Conservation (phyloP, 116 monocot genomes). For the Cymodocea nodosa region DNA sequence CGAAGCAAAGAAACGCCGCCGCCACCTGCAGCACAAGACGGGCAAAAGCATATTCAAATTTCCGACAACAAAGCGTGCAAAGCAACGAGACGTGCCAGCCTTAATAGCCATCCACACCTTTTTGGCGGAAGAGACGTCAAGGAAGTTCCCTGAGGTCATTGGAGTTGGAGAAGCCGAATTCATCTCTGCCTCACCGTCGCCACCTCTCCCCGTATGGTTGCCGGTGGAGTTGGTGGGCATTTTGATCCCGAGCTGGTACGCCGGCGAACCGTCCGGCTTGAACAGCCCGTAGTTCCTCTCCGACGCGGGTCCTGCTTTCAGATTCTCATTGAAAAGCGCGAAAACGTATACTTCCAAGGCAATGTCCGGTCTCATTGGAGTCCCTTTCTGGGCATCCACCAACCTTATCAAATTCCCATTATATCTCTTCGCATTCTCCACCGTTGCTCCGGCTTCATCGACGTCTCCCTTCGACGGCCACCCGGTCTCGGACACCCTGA, state of each 20-base stretch:
- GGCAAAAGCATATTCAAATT: too few relatives aligned
- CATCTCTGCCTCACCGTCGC: background rate
- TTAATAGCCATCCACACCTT: background rate
- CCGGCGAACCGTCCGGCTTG: constrained; percentile 35
- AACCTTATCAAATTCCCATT: constrained; percentile 32
- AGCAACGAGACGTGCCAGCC: too few relatives aligned
- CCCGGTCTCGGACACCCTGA: constrained; percentile 47
- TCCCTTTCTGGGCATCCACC: constrained; percentile 25
- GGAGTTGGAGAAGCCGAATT: too few relatives aligned
- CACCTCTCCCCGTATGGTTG: background rate
- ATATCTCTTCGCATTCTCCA: constrained; percentile 34
- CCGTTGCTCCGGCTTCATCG: constrained; percentile 36
- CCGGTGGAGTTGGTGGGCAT: too few relatives aligned
- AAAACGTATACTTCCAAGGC: constrained; percentile 27
- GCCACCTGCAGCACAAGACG: too few relatives aligned
- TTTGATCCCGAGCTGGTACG: constrained; percentile 17
- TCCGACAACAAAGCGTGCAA: too few relatives aligned
- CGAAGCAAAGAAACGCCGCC: too few relatives aligned
- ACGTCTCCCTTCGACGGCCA: constrained; percentile 43
- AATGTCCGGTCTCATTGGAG: constrained; percentile 20
- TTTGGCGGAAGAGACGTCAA: background rate
- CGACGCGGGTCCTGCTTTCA: constrained; percentile 38
- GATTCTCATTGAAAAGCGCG: constrained; percentile 45
- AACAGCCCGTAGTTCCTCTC: constrained; percentile 47
- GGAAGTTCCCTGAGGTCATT: background rate